phyloP scores from a whole-genome alignment of 2,329 filamentous ascomycete genomes.

The Fusarium metavorans region DNA sequence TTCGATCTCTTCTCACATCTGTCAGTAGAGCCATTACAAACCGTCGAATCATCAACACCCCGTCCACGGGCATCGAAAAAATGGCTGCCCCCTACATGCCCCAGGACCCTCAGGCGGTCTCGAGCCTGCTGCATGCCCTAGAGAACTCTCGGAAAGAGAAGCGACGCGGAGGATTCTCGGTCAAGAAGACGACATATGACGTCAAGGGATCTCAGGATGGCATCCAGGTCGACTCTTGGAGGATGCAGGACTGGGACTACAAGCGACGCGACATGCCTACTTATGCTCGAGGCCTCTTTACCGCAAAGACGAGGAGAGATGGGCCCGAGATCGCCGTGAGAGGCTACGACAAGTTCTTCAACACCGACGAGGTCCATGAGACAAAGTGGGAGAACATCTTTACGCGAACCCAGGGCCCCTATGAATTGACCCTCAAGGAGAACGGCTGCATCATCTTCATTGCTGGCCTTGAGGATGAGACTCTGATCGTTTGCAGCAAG shows the following conservation, averaged over 20 bases:
- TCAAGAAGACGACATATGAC: conserved; percentile 83
- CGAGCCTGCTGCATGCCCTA: conserved; percentile 73
- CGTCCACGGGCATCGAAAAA: neutral
- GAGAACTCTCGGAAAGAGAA: conserved; percentile 68
- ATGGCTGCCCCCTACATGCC: conserved; percentile 68
- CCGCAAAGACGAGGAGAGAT: conserved; percentile 74
- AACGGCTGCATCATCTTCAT: conserved; percentile 99
- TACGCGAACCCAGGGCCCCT: conserved; percentile 82
- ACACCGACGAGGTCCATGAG: conserved; percentile 82
- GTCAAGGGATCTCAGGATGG: conserved; percentile 72
- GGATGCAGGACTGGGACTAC: conserved; percentile 95
- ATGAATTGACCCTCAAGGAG: conserved; percentile 96
- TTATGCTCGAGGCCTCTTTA: conserved; percentile 94
- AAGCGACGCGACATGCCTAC: conserved; percentile 88
- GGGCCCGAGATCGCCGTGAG: conserved; percentile 83
- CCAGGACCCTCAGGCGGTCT: conserved; percentile 78
- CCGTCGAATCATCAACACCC: neutral
- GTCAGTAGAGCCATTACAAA: conserved; percentile 1
- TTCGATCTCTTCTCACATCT: conserved; percentile 23
- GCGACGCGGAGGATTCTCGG: conserved; percentile 72
- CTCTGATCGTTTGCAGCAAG: conserved; percentile 97
- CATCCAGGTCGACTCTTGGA: conserved; percentile 88
- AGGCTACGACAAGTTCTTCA: conserved; percentile 99
- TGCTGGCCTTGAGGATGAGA: conserved; percentile 88
- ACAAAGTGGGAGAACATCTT: conserved; percentile 88